These are phyloP conservation scores for Neoboletus brunneissimus DNA, from an alignment of 768 basidiomycete genomes.

Conservation along the genomic window DNA sequence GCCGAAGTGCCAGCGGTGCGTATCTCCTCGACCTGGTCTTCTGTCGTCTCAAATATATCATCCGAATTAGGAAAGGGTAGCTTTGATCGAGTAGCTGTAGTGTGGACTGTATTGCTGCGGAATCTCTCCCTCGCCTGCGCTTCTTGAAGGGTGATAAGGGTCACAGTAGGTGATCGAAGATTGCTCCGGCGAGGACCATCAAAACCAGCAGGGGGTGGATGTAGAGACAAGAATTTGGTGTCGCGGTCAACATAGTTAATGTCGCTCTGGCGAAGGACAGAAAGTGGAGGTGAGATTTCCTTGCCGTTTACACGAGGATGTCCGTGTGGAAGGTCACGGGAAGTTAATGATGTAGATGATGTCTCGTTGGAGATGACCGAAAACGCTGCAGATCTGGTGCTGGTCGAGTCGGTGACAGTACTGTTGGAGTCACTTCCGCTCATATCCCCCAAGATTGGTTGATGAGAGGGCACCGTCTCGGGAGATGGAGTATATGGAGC, in stretches of 20 bases:
- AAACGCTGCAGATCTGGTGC: constrained; percentile 35
- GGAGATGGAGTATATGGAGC: constrained; percentile 35
- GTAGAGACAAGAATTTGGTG: constrained; percentile 30
- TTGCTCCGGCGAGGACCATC: constrained; percentile 52
- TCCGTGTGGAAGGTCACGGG: constrained; percentile 16
- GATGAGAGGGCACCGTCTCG: constrained; percentile 27
- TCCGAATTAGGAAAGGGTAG: constrained; percentile 36
- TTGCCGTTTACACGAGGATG: constrained; percentile 40
- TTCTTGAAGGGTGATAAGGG: constrained; percentile 75
- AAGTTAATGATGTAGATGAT: constrained; percentile 25
- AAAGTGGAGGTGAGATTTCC: constrained; percentile 56
- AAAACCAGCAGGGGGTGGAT: constrained; percentile 33
- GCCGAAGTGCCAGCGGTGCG: constrained; percentile 20
- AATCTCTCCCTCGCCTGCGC: constrained; percentile 66
- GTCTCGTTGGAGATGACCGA: constrained; percentile 37
- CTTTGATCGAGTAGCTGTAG: constrained; percentile 24
- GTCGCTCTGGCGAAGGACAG: constrained; percentile 34
- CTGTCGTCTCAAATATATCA: constrained; percentile 22
- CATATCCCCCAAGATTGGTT: constrained; percentile 33
- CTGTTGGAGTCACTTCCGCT: constrained; percentile 49
- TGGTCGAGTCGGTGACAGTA: constrained; percentile 49
- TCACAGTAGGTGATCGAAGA: constrained; percentile 48
- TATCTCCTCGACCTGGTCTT: constrained; percentile 24
- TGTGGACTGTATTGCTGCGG: constrained; percentile 46
- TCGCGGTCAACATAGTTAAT: constrained; percentile 29